Evolutionary conservation across 495 filamentous ascomycete species (phyloP).

Genomic region (Trichoderma asperelloides): DNA sequence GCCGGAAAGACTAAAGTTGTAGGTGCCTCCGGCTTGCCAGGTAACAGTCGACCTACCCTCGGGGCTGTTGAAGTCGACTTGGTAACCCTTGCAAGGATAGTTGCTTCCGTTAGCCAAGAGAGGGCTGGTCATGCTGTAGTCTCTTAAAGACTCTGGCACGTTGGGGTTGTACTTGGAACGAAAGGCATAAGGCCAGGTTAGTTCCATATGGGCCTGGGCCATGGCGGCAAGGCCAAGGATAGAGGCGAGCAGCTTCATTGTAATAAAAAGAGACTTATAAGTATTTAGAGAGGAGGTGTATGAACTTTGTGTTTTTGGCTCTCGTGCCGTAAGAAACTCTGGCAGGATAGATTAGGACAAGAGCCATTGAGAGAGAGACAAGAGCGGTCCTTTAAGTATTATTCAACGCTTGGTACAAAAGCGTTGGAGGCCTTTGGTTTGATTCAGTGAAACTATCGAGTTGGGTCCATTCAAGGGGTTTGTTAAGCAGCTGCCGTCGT

Average conservation of each 20-base stretch:
- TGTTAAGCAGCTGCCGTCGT: neutral
- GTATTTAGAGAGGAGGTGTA: neutral
- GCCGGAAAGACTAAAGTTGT: constrained; percentile 51
- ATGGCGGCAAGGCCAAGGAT: constrained; percentile 19
- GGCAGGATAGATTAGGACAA: neutral
- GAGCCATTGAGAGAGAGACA: neutral
- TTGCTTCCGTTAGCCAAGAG: constrained; percentile 37
- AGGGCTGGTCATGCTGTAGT: constrained; percentile 52
- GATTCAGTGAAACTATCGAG: neutral
- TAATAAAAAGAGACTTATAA: neutral
- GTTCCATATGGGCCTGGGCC: constrained; percentile 43
- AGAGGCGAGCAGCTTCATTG: constrained; percentile 13
- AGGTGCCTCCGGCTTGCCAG: constrained; percentile 45
- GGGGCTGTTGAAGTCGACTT: constrained; percentile 38
- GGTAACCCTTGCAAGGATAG: constrained; percentile 64
- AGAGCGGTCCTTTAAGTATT: neutral
- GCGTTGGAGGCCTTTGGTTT: neutral
- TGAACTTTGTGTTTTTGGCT: neutral
- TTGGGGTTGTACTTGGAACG: constrained; percentile 43
- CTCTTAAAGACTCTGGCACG: constrained; percentile 26
- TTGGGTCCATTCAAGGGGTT: neutral
- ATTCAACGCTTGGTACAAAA: neutral
- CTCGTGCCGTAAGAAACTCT: neutral
- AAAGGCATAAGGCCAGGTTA: constrained; percentile 49
- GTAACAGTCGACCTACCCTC: constrained; percentile 37